Conservation (phyloP, 1,139 yeast genomes). For the Geotrichum siamense region DNA sequence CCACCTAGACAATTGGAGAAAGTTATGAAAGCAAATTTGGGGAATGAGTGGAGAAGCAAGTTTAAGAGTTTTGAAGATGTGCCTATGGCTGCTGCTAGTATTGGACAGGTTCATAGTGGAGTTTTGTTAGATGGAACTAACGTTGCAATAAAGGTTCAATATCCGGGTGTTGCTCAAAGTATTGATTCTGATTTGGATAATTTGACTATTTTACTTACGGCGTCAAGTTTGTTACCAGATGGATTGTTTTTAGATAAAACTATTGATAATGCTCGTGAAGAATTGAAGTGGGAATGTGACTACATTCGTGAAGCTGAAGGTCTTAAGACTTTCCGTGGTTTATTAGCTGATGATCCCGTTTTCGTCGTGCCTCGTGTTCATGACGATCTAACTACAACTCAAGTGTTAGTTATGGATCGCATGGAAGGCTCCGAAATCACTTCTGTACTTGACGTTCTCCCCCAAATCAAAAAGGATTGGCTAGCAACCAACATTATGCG, state of each 20-base stretch:
- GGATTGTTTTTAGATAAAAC: constrained; percentile 90
- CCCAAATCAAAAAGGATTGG: constrained; percentile 67
- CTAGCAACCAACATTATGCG: constrained; percentile 84
- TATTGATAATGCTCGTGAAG: constrained; percentile 86
- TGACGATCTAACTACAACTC: constrained; percentile 70
- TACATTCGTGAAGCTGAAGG: constrained; percentile 84
- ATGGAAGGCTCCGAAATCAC: constrained; percentile 80
- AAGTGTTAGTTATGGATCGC: constrained; percentile 82
- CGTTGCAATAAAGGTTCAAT: constrained; percentile 95
- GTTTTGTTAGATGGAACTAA: constrained; percentile 49
- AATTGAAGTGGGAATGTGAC: constrained; percentile 96
- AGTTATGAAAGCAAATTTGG: constrained; percentile 67
- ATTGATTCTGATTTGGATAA: constrained; percentile 92
- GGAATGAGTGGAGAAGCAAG: constrained; percentile 67
- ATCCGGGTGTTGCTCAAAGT: constrained; percentile 94
- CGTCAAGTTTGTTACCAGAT: constrained; percentile 79
- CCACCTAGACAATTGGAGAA: constrained; percentile 83
- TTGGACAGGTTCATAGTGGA: constrained; percentile 93
- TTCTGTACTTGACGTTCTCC: constrained; percentile 53
- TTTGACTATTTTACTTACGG: constrained; percentile 69
- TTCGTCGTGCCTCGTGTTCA: constrained; percentile 78
- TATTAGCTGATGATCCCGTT: constrained; percentile 57
- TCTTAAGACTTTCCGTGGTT: constrained; percentile 58
- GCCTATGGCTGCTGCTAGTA: constrained; percentile 96
- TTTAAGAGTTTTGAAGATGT: constrained; percentile 74